Evolutionary conservation across 345 rosid species (phyloP).

Genomic region (Ceriops zippeliana): DNA sequence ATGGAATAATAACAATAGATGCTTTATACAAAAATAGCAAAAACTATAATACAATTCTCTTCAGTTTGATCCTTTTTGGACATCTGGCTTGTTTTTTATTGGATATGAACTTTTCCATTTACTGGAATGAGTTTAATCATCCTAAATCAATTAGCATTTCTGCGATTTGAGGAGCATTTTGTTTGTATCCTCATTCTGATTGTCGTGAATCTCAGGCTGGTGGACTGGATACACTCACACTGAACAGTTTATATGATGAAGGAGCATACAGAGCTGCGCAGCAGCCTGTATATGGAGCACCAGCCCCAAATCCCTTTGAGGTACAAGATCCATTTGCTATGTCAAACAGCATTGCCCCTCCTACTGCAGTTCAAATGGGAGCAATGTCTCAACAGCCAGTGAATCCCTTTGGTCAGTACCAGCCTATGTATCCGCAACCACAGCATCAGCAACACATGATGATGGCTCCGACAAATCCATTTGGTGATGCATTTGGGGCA

Average conservation of each 20-base stretch:
- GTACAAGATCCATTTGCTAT: constrained; percentile 66
- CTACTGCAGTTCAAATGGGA: constrained; percentile 56
- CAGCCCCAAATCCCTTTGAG: constrained; percentile 92
- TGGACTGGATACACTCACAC: constrained; percentile 84
- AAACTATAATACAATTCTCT: no score
- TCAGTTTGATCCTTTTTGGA: no score
- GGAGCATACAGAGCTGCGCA: constrained; percentile 82
- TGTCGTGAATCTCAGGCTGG: constrained; percentile 57
- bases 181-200: neutral
- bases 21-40: no score
- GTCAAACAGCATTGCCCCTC: constrained; percentile 47
- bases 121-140: no score
- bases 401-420: constrained; percentile 71
- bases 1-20: no score
- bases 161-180: no score
- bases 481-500: constrained; percentile 55
- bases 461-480: constrained; percentile 63
- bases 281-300: constrained; percentile 70
- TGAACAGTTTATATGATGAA: constrained; percentile 80
- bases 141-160: no score
- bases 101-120: no score
- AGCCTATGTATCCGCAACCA: constrained; percentile 45
- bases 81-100: no score
- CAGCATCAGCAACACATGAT: constrained; percentile 46
- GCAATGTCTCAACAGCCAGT: constrained; percentile 47